Evolutionary conservation across 2,329 filamentous ascomycete species (phyloP), one percentile per base, ranked within the genome.

Genomic region (Cryphonectria parasitica): DNA sequence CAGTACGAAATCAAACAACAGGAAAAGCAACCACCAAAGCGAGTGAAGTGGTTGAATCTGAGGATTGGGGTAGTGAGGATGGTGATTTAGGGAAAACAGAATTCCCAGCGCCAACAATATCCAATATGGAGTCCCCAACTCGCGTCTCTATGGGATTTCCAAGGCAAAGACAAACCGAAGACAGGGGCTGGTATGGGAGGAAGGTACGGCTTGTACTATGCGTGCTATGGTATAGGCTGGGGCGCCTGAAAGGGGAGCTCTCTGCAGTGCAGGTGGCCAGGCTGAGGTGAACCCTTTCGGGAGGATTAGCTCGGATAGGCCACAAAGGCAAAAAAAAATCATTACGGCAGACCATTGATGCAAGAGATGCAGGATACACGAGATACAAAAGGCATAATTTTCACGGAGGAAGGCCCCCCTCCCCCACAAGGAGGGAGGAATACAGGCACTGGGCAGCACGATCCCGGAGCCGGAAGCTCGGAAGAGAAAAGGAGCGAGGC

Each of bases 21-120:
- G 79, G 69, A 75, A 66, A 73, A 74, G 77, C 82, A 81, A 78
- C 82, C 83, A 84, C 84, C 85, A 84, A 82, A 89, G 84, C 87
- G 88, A 90, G 83, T 87, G 88, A 89, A 83, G 83, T 81, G 81
- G 82, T 66, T 69, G 74, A 67, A 54, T 72, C 66, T 31, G 34
- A 28, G 63, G 58, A 54, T 62, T n/a, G 43, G 58, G 52, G 43
- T 54, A 52, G 58, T 39, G 58, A 67, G 43, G 52, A 58, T 66
- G 61, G 43, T 19, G 31, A 69, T 39, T n/a, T 6, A 25, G 61
- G 31, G 36, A 41, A 64, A 43, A 39, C 45, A n/a, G 41, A n/a
- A 10, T n/a, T 41, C 36, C 58, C 34, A 62, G 60, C 34, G 41
- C 34, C 61, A 64, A 43, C 43, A 31, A 64, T 52, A 52, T 28